Percentiles rank a stretch among this genome's conserved stretches.
phyloP scores from a whole-genome alignment of 1,139 yeast genomes.

The Yamadazyma taylorii region DNA sequence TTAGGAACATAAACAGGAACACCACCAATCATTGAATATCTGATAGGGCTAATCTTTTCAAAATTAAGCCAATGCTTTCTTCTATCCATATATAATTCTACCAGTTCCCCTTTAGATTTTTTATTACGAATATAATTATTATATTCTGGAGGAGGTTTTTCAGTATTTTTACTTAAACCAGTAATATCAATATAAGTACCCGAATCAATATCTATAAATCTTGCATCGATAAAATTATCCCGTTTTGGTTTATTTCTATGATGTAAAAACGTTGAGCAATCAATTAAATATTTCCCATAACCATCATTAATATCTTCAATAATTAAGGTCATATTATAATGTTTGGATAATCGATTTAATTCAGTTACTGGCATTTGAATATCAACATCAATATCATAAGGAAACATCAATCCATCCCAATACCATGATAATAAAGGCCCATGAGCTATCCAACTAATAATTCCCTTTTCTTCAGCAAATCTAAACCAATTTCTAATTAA shows the following conservation, averaged over 20 bases:
- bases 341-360: constrained; percentile 27
- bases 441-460: constrained; percentile 51
- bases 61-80: constrained; percentile 36
- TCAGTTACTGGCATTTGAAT: constrained; percentile 39
- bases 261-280: constrained; percentile 32
- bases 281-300: constrained; percentile 33
- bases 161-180: constrained; percentile 34
- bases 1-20: constrained; percentile 40
- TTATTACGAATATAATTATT: constrained; percentile 22
- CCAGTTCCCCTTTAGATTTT: constrained; percentile 21
- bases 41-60: constrained; percentile 31
- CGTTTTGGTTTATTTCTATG: constrained; percentile 31
- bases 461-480: constrained; percentile 36
- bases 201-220: constrained; percentile 38
- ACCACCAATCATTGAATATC: constrained; percentile 35
- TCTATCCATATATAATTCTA: constrained; percentile 38
- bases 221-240: constrained; percentile 37
- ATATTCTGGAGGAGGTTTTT: constrained; percentile 29
- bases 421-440: constrained; percentile 49
- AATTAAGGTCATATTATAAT: constrained; percentile 39
- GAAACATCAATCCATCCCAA: constrained; percentile 39
- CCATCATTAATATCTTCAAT: constrained; percentile 35
- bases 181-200: constrained; percentile 42
- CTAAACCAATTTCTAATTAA: constrained; percentile 35
- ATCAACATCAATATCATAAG: constrained; percentile 38